Evolutionary conservation across 1,284 basidiomycete genomes (phyloP), one percentile per base, ranked within the genome.

Genomic region (Agaricales sp.): DNA sequence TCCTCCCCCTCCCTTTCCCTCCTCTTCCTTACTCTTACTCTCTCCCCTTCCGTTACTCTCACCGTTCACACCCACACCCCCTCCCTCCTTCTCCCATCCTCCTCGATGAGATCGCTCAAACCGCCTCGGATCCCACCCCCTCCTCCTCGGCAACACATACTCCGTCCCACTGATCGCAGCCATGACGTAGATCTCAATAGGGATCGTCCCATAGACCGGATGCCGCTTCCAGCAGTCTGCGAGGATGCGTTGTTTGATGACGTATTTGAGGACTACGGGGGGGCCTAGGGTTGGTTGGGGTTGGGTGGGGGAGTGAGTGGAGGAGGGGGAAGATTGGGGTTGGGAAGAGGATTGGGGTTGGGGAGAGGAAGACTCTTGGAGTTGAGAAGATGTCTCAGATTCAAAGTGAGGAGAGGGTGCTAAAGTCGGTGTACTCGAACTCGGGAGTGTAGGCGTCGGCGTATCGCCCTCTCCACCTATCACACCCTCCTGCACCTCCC

Each of bases 171-270:
- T 95, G 66, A 82, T 89, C 60, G 74, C 89, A 62, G 74, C 96
- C 88, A 99, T 92, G 55, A 99, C 95, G 64, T 96, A 96, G 38
- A 99, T 96, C 69, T 99, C 96, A 66, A 98, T 94, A 4, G 96
- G 95, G 57, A 99, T 97, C 1, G 95, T 96, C 37, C 96, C 96
- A 59, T 92, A 80, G 53, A 87, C 80, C 38, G 91, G 89, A 64
- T 99, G 96, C 60, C 88, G 85, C 73, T 97, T 97, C 96, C 96
- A 99, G 63, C 94, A 99, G 68, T 99, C 95, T 18, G 95, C 96
- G 46, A 99, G 77, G 53, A 99, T 99, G 48, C 94, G 87, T 50
- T 91, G 93, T 68, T 99, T 99, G 74, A 98, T 95, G 61, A 99
- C 87, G 65, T 97, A 95, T 63, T 99, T 99, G 71, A 98, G 93